These are phyloP conservation scores for Apiospora rasikravindrae DNA, from an alignment of 2,329 filamentous ascomycete species.

Conservation along the genomic window DNA sequence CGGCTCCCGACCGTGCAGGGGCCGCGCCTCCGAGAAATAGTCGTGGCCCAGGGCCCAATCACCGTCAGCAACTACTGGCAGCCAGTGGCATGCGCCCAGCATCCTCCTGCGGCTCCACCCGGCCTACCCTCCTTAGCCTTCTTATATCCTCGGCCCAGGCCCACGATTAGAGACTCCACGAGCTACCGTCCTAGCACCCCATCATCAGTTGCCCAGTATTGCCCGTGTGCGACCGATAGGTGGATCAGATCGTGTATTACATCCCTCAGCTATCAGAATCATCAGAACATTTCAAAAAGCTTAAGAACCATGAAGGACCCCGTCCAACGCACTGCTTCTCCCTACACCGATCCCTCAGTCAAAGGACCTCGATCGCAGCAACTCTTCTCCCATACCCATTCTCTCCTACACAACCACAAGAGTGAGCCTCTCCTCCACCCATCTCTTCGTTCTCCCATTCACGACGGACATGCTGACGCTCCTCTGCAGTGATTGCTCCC, in stretches of 20 bases:
- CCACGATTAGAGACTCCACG: slow-evolving; percentile 36
- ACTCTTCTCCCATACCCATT: slow-evolving; percentile 42
- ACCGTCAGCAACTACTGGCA: slow-evolving; percentile 30
- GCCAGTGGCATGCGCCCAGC: slow-evolving; percentile 40
- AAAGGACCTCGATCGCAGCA: slow-evolving; percentile 51
- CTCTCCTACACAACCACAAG: slow-evolving; percentile 34
- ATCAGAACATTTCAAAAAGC: slow-evolving; percentile 29
- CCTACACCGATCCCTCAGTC: slow-evolving; percentile 49
- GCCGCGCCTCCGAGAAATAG: slow-evolving; percentile 42
- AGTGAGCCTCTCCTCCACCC: slow-evolving; percentile 29
- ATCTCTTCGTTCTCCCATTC: not conserved
- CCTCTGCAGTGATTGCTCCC: slow-evolving; percentile 55
- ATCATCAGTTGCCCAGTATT: slow-evolving; percentile 37
- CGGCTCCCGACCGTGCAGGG: slow-evolving; percentile 39
- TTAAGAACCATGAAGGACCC: slow-evolving; percentile 46
- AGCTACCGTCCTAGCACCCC: slow-evolving; percentile 34
- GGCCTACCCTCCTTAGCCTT: slow-evolving; percentile 27
- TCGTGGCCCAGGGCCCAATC: slow-evolving; percentile 41
- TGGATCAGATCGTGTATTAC: slow-evolving; percentile 32
- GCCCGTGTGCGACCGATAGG: slow-evolving; percentile 36
- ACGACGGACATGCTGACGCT: slow-evolving; percentile 28
- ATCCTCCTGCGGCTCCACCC: slow-evolving; percentile 37
- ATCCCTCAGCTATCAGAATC: slow-evolving; percentile 28
- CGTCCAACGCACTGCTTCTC: slow-evolving; percentile 49
- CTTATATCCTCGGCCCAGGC: slow-evolving; percentile 44